Conservation (phyloP, 2,329 filamentous ascomycete species). For the Aspergillus sp. region DNA sequence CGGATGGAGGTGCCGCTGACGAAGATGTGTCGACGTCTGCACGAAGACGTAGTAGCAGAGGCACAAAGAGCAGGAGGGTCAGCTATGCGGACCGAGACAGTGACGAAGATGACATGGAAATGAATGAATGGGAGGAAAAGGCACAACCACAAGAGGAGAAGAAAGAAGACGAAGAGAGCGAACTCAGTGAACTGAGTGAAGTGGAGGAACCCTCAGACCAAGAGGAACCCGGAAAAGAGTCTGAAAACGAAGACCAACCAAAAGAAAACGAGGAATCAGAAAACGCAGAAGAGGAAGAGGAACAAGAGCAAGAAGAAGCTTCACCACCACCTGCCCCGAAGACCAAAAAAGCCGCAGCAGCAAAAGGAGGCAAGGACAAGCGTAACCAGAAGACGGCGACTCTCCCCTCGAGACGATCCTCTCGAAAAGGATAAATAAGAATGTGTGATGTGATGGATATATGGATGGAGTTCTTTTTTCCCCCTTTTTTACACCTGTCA, state of each 20-base stretch:
- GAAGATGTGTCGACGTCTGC: conserved; percentile 25
- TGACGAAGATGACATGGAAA: conserved; percentile 40
- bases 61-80: conserved; percentile 28
- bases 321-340: background rate
- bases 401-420: conserved; percentile 14
- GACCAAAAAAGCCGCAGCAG: background rate
- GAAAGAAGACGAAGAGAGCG: conserved; percentile 11
- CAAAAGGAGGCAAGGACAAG: background rate
- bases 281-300: conserved; percentile 13
- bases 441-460: background rate
- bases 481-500: background rate
- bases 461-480: conserved; percentile 1
- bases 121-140: conserved; percentile 29
- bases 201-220: too few species aligned
- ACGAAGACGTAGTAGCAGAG: conserved; percentile 37
- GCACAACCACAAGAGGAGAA: conserved; percentile 19
- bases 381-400: conserved; percentile 3
- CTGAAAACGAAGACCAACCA: conserved; percentile 13
- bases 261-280: conserved; percentile 7
- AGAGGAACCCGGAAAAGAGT: conserved; percentile 2
- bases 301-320: conserved; percentile 17
- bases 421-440: conserved; percentile 5
- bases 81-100: conserved; percentile 43
- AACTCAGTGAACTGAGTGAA: conserved; percentile 1
- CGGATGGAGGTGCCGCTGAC: conserved; percentile 30